Percentiles rank a stretch among this genome's conserved stretches.
These are phyloP conservation scores for Microbotryum scabiosae DNA, from an alignment of 1,284 basidiomycete genomes.

Conservation along the genomic window DNA sequence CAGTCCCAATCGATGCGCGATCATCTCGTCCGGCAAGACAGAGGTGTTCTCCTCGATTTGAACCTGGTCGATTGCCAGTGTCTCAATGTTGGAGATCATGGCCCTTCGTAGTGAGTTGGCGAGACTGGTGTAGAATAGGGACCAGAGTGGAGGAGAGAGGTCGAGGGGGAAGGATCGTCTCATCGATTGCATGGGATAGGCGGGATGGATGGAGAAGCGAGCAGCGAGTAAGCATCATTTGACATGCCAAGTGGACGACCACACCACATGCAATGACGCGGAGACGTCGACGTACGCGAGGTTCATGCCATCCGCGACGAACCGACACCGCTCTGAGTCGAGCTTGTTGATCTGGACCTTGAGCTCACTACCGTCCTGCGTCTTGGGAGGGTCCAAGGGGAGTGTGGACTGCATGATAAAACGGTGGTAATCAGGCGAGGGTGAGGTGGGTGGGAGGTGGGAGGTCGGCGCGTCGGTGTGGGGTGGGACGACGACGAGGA, in stretches of 20 bases:
- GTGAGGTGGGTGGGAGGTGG: not conserved
- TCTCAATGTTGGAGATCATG: conserved; percentile 91
- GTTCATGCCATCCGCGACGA: conserved; percentile 86
- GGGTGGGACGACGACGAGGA: not conserved
- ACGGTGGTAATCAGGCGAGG: not conserved
- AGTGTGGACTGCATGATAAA: conserved; percentile 10
- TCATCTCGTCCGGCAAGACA: conserved; percentile 93
- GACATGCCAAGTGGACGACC: not conserved
- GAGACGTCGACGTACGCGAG: conserved; percentile 53
- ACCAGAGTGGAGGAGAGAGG: not conserved
- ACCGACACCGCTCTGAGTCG: conserved; percentile 70
- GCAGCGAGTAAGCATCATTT: not conserved
- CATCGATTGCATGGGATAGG: not conserved
- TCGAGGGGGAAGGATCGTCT: not conserved
- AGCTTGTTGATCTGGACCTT: conserved; percentile 30
- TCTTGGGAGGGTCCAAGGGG: conserved; percentile 27
- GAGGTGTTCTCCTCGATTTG: conserved; percentile 87
- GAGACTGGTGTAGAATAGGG: conserved; percentile 47
- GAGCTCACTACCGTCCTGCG: conserved; percentile 30
- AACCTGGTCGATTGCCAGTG: conserved; percentile 96
- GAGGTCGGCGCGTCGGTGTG: not conserved
- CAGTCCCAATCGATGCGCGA: conserved; percentile 91
- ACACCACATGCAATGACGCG: too few relatives aligned
- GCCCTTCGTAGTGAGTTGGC: conserved; percentile 82
- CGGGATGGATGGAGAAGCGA: not conserved